Base-by-base conservation (phyloP, 2,329 filamentous ascomycete species). In the Domatiomyces catenatus region DNA sequence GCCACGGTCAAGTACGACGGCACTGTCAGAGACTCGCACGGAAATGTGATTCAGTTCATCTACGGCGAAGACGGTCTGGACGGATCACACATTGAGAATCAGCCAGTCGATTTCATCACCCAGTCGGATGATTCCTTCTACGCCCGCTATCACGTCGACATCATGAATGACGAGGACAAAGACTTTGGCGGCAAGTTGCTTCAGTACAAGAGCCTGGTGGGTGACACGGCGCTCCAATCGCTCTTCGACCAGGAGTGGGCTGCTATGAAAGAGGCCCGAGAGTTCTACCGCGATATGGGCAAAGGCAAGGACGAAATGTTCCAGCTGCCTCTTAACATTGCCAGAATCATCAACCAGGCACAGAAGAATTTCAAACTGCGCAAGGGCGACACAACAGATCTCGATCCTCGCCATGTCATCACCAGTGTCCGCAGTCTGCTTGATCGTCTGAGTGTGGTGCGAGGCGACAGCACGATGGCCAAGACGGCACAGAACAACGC, bases 51-150 rank as follows among this genome's bases (percentile, higher is more conserved):
- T 50, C 90, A 98, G 64, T 98, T 98, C 71, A 76, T 95, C 54
- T 98, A 98, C 59, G 92, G 92, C 63, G 92, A 98, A 66, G 93
- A 98, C 67, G 93, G 92, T 62, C 76, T 96, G 6, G 93, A 98
- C 66, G 93, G 86, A 63, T 84, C 85, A 57, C 80, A 83, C 66
- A 96, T 99, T 52, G 92, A 99, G 71, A 86, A 88, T 61, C 93
- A 98, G 67, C 79, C 79, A 50, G 79, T 98, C 56, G 87, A 94
- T 60, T 83, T 86, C 63, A 84, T 96, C 65, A 83, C 81, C 57
- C 81, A 86, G 66, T 87, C 86, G 1, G 75, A 87, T 60, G 72
- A 75, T 44, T 79, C 82, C 44, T 94, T 98, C 61, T 81, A 86
- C 60, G 76, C 82, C 56, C 82, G 83, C 48, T 98, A 85, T 73